phyloP scores from a whole-genome alignment of 768 basidiomycete genomes.

The Boletus coccyginus region DNA sequence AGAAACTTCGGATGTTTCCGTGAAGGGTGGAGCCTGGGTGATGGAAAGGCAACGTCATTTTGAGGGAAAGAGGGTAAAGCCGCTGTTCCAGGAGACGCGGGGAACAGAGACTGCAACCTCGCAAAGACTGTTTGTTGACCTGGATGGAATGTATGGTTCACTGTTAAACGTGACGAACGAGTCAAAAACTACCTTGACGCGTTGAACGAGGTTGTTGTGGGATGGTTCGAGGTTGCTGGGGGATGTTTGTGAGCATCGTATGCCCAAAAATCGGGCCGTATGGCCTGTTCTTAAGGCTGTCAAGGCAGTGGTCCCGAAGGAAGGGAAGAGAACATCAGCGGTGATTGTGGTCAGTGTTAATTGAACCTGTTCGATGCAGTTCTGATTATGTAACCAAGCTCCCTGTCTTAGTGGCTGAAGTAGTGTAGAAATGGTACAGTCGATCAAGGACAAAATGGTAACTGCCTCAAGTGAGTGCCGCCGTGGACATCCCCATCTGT shows the following conservation, averaged over 20 bases:
- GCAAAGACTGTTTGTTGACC: conserved; percentile 44
- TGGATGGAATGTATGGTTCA: conserved; percentile 4
- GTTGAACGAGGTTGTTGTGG: conserved; percentile 13
- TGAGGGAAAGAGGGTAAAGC: conserved; percentile 18
- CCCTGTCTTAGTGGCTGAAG: conserved; percentile 1
- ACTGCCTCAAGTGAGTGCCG: background rate
- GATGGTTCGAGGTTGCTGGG: conserved; percentile 18
- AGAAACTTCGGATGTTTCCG: conserved; percentile 42
- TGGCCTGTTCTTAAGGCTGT: conserved; percentile 31
- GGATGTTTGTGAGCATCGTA: conserved; percentile 22
- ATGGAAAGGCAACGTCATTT: conserved; percentile 21
- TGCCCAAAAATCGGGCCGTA: conserved; percentile 17
- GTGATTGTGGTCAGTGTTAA: conserved; percentile 14
- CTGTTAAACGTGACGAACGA: conserved; percentile 5
- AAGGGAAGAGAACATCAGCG: conserved; percentile 22
- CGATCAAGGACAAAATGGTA: background rate
- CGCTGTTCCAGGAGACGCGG: conserved; percentile 31
- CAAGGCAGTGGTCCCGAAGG: conserved; percentile 23
- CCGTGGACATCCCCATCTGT: background rate
- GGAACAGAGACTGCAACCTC: conserved; percentile 52
- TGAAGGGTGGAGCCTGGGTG: conserved; percentile 20
- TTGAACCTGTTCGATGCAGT: conserved; percentile 24
- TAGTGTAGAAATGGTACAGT: background rate
- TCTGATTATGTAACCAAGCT: conserved; percentile 21
- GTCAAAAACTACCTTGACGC: conserved; percentile 19